Evolutionary conservation across 1,284 basidiomycete species (phyloP).

Genomic region (Trametes sp.): DNA sequence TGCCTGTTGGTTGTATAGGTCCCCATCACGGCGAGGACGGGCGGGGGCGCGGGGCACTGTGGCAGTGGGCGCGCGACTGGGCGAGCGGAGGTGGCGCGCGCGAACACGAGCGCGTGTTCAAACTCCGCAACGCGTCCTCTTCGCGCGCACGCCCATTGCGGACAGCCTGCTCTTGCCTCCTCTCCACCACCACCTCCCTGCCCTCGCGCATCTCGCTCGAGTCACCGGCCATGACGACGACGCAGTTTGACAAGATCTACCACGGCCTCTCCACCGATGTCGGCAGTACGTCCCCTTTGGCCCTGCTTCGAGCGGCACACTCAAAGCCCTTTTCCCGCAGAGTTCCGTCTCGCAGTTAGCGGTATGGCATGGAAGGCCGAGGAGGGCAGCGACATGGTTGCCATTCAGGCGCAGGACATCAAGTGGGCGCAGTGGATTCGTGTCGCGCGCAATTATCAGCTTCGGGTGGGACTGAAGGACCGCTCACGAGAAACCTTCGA

Average conservation of each 20-base stretch:
- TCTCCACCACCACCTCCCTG: slow-evolving; percentile 32
- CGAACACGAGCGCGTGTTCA: slow-evolving; percentile 37
- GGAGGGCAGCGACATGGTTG: slow-evolving; percentile 68
- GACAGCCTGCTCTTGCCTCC: slow-evolving; percentile 15
- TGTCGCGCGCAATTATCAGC: slow-evolving; percentile 92
- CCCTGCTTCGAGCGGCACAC: neutral
- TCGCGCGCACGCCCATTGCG: slow-evolving; percentile 20
- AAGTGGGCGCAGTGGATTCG: slow-evolving; percentile 92
- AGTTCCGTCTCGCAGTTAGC: slow-evolving; percentile 86
- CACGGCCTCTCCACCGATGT: slow-evolving; percentile 76
- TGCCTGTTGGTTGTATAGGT: slow-evolving; percentile 20
- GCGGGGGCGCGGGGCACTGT: neutral
- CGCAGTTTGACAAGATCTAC: slow-evolving; percentile 87
- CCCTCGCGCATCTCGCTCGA: slow-evolving; percentile 21
- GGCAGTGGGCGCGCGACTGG: neutral
- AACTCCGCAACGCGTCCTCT: slow-evolving; percentile 44
- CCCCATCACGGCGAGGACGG: slow-evolving; percentile 18
- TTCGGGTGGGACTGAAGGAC: slow-evolving; percentile 83
- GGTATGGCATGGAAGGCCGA: slow-evolving; percentile 94
- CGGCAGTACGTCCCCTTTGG: slow-evolving; percentile 66
- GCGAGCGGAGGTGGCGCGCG: slow-evolving; percentile 23
- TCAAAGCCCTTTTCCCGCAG: slow-evolving; percentile 50
- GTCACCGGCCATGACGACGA: slow-evolving; percentile 55
- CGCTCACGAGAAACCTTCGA: slow-evolving; percentile 88
- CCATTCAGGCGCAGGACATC: slow-evolving; percentile 78